Conservation (phyloP, 352 stramenopile species). For the Pythium brachiatum region DNA sequence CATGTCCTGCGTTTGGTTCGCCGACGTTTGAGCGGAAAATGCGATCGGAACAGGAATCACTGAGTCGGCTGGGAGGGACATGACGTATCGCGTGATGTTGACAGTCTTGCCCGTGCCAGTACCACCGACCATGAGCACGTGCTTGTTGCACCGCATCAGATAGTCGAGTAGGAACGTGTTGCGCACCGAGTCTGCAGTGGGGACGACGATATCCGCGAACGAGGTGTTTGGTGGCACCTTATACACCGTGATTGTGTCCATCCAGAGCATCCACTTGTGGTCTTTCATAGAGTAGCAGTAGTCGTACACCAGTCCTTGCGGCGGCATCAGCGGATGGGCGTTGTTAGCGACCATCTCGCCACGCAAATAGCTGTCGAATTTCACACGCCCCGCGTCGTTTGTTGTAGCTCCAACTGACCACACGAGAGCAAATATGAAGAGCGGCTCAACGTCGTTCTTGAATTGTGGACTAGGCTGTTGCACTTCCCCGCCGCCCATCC, state of each 20-base stretch:
- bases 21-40: constrained; percentile 91
- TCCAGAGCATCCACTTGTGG: constrained; percentile 92
- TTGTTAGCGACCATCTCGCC: constrained; percentile 78
- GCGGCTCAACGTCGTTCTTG: constrained; percentile 72
- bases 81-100: constrained; percentile 90
- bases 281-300: constrained; percentile 88
- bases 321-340: constrained; percentile 51
- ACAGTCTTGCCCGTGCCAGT: constrained; percentile 95
- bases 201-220: constrained; percentile 93
- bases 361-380: constrained; percentile 90
- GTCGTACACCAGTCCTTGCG: constrained; percentile 83
- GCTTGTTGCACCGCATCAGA: constrained; percentile 80
- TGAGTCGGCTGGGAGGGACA: constrained; percentile 76
- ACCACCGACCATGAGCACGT: constrained; percentile 93
- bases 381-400: constrained; percentile 77
- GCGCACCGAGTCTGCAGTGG: constrained; percentile 90
- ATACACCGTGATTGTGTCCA: constrained; percentile 89
- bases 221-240: constrained; percentile 68
- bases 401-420: constrained; percentile 93
- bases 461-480: constrained; percentile 58
- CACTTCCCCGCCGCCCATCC: constrained; percentile 32
- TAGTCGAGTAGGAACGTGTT: constrained; percentile 92
- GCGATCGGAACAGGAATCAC: constrained; percentile 91
- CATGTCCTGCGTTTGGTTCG: constrained; percentile 92
- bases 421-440: constrained; percentile 93